Evolutionary conservation across 495 filamentous ascomycete species (phyloP), one percentile per base, ranked within the genome.

Genomic region (Antarctomyces pellizariae): DNA sequence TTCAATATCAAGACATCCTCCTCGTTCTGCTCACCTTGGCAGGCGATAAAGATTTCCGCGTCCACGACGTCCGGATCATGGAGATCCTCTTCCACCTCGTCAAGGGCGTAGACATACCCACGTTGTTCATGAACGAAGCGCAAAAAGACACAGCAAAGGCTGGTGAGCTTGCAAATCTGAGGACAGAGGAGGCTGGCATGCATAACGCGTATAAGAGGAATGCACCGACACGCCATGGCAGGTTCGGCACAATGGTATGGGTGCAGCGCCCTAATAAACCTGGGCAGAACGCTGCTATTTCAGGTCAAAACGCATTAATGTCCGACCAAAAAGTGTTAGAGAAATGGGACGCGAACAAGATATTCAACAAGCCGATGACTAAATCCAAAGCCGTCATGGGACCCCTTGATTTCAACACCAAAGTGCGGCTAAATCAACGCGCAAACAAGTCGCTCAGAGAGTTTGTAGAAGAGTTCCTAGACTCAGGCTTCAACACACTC

Each of bases 171-270:
- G 56, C 59, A 17, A 53, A 54, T 6, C 50, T 92, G 38, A 58
- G 92, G 34, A 63, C 57, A 21, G 74, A 79, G 42, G 89, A 99
- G 45, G 66, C 67, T 2, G 67, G 67, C 5, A 72, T 90, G 64
- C 63, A 75, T 24, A 62, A 71, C 33, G 62, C 70, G 26, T 76
- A 90, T 40, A 65, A 68, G 18, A 73, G 69, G 36, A 71, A 72
- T 37, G 76, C 75, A 4, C 79, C 82, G 2, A 82, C 82, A 4
- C 54, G 89, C 18, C 89, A 99, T 45, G 89, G 82, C 35, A 62
- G 89, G 28, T 99, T 93, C 43, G 89, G 89, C 1, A 90, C 82
- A 8, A 92, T 93, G 72, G 71, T 91, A 11, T 95, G 89, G 86
- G 68, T 99, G 21, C 79, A 93, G 50, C 59, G 78, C 26, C 74